Evolutionary conservation across 2,329 filamentous ascomycete genomes (phyloP).

Genomic region (Sclerotinia sclerotiorum): DNA sequence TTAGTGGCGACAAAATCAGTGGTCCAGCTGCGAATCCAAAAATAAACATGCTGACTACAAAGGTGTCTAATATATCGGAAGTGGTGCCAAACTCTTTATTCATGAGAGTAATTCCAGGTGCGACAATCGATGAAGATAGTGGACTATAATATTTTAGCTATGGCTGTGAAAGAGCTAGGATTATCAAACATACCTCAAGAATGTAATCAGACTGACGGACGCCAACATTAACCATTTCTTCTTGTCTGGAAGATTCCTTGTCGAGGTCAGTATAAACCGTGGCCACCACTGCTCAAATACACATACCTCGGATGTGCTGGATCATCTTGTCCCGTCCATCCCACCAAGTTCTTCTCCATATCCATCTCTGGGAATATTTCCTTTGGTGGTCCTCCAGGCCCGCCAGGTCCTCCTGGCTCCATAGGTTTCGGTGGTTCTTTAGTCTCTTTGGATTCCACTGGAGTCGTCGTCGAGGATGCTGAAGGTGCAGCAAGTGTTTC

Average conservation of each 20-base stretch:
- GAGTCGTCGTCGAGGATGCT: background rate
- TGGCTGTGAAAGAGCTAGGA: background rate
- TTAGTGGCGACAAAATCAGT: slow-evolving; percentile 56
- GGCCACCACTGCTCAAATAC: background rate
- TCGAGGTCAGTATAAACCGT: background rate
- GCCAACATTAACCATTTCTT: slow-evolving; percentile 24
- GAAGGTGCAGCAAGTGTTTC: background rate
- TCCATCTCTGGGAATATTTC: slow-evolving; percentile 38
- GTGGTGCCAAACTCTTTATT: slow-evolving; percentile 29
- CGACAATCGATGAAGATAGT: slow-evolving; percentile 45
- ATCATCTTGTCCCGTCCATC: slow-evolving; percentile 28
- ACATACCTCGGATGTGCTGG: slow-evolving; percentile 25
- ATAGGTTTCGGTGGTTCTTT: background rate
- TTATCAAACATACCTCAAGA: slow-evolving; percentile 24
- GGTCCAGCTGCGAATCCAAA: slow-evolving; percentile 59
- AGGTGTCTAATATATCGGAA: slow-evolving; percentile 24
- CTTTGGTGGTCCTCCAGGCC: slow-evolving; percentile 17
- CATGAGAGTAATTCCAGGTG: slow-evolving; percentile 42
- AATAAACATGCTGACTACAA: slow-evolving; percentile 51
- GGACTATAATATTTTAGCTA: slow-evolving; percentile 28
- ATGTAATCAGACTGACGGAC: slow-evolving; percentile 21
- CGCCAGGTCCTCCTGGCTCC: background rate
- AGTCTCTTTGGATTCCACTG: background rate
- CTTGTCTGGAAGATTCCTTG: slow-evolving; percentile 17
- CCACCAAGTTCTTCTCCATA: slow-evolving; percentile 45